phyloP scores from a whole-genome alignment of 371 early-diverging fungal genomes.

The Lichtheimia hyalospora region DNA sequence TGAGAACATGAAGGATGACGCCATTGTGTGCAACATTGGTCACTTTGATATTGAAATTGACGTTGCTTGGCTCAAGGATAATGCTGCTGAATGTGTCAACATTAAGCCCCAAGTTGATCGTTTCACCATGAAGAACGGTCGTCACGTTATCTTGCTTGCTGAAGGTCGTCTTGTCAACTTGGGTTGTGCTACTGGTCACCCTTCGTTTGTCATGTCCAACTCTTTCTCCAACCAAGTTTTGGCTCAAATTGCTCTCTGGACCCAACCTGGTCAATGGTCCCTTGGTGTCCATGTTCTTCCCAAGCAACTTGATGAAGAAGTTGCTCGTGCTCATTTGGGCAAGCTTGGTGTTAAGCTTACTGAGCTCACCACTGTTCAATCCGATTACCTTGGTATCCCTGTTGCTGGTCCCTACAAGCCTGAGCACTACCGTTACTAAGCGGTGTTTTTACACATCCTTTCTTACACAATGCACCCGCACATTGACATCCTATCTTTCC shows the following conservation, averaged over 20 bases:
- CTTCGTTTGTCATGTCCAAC: constrained; percentile 99
- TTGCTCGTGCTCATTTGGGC: constrained; percentile 94
- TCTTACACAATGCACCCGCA: constrained; percentile 9
- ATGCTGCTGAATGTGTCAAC: constrained; percentile 86
- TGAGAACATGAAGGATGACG: constrained; percentile 93
- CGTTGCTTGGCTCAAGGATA: constrained; percentile 98
- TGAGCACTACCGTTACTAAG: constrained; percentile 89
- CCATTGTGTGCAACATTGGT: constrained; percentile 99
- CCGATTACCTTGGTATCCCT: constrained; percentile 87
- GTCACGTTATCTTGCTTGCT: constrained; percentile 95
- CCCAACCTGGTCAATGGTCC: constrained; percentile 82
- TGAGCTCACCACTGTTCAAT: constrained; percentile 69
- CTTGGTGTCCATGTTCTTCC: constrained; percentile 98
- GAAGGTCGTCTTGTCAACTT: constrained; percentile 99
- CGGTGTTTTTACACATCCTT: neutral
- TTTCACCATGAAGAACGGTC: constrained; percentile 90
- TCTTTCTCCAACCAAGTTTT: constrained; percentile 99
- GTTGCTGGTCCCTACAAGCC: constrained; percentile 96
- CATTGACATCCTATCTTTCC: constrained; percentile 2
- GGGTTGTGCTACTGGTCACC: constrained; percentile 99
- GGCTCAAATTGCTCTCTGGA: constrained; percentile 99
- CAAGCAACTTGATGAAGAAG: constrained; percentile 99
- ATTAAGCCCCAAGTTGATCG: constrained; percentile 99
- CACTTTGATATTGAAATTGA: constrained; percentile 99
- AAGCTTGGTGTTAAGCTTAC: constrained; percentile 96